These are phyloP conservation scores for Xylogone sp. DNA, from an alignment of 2,329 filamentous ascomycete species.

Conservation along the genomic window DNA sequence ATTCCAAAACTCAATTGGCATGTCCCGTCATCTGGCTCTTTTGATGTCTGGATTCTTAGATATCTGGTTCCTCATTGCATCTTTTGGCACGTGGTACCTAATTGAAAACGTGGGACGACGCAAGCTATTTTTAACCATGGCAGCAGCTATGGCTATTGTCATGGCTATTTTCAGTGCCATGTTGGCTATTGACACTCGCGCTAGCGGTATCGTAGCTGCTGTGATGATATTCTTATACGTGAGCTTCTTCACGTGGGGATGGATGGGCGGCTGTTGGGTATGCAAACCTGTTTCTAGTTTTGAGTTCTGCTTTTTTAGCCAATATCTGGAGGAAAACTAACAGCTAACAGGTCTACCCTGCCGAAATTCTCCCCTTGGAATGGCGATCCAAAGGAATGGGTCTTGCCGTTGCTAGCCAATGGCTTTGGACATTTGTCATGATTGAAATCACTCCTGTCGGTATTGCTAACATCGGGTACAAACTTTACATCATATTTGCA, in stretches of 20 bases:
- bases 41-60: neutral
- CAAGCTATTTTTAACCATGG: neutral
- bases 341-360: neutral
- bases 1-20: neutral
- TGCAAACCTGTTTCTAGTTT: neutral
- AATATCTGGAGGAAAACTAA: neutral
- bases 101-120: neutral
- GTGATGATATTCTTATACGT: neutral
- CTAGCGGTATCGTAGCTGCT: neutral
- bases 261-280: neutral
- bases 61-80: neutral
- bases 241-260: neutral
- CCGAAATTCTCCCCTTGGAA: neutral
- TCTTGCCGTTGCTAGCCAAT: neutral
- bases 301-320: neutral
- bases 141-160: neutral
- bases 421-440: conserved; percentile 4
- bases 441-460: conserved; percentile 28
- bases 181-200: neutral
- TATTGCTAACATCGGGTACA: conserved; percentile 28
- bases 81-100: neutral
- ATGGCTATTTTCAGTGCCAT: neutral
- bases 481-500: conserved; percentile 31
- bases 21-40: neutral
- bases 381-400: conserved; percentile 2